These are phyloP conservation scores for Ceratocystis eucalypticola DNA, from an alignment of 2,329 filamentous ascomycete genomes.

Conservation along the genomic window DNA sequence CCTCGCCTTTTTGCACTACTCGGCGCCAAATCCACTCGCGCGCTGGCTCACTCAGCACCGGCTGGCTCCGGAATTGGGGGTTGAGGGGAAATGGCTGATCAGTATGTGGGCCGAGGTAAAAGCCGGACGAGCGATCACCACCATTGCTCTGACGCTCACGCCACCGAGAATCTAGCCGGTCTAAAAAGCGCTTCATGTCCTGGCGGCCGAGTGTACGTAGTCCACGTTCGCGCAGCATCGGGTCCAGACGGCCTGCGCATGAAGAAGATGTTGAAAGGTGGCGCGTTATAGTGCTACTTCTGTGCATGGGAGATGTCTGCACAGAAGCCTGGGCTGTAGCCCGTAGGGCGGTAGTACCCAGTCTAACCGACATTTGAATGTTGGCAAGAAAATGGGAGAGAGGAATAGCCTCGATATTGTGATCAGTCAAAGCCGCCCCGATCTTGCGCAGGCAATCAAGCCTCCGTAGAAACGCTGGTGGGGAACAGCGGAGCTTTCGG, in stretches of 20 bases:
- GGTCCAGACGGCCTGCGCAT: conserved; percentile 15
- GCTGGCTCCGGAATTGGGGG: conserved; percentile 52
- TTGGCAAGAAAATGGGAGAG: neutral
- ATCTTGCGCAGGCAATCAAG: neutral
- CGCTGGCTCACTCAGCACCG: conserved; percentile 59
- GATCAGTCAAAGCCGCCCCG: neutral
- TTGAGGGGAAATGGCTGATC: conserved; percentile 63
- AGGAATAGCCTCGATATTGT: neutral
- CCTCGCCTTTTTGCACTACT: conserved; percentile 51
- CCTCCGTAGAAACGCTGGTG: conserved; percentile 2
- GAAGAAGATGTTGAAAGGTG: conserved; percentile 6
- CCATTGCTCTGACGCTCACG: conserved; percentile 18
- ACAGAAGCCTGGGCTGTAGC: neutral
- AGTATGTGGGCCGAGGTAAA: conserved; percentile 29
- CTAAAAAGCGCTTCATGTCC: conserved; percentile 18
- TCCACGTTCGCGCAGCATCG: conserved; percentile 13
- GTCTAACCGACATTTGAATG: neutral
- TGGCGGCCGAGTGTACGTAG: conserved; percentile 17
- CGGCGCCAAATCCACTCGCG: conserved; percentile 60
- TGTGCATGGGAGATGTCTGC: neutral
- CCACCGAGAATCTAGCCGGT: conserved; percentile 20
- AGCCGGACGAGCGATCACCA: conserved; percentile 22
- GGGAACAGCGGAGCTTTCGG: conserved; percentile 21
- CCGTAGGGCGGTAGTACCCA: neutral
- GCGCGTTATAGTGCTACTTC: neutral